phyloP scores from a whole-genome alignment of 2,329 filamentous ascomycete species.

The Penicillium sp. region DNA sequence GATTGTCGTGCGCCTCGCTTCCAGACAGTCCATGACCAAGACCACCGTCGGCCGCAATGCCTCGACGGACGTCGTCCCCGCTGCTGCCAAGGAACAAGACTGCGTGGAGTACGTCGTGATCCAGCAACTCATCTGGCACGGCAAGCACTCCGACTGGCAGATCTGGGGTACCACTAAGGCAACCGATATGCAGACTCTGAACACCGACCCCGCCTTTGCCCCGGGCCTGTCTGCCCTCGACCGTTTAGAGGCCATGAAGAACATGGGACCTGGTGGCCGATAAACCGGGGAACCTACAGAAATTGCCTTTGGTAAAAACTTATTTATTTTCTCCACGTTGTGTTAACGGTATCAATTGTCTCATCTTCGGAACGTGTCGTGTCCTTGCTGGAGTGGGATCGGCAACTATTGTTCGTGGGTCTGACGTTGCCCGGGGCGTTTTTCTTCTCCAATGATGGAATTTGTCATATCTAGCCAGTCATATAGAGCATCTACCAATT shows the following conservation, averaged over 20 bases:
- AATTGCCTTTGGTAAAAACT: not conserved
- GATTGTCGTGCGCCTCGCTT: slow-evolving; percentile 43
- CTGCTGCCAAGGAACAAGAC: slow-evolving; percentile 43
- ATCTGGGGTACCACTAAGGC: slow-evolving; percentile 53
- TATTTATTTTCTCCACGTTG: not conserved
- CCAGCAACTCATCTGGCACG: slow-evolving; percentile 47
- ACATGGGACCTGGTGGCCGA: slow-evolving; percentile 15
- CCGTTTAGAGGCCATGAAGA: slow-evolving; percentile 36
- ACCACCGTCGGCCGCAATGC: slow-evolving; percentile 1
- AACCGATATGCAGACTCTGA: slow-evolving; percentile 42
- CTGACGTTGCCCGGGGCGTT: not conserved
- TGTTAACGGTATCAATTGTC: slow-evolving; percentile 1
- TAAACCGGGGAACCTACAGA: not conserved
- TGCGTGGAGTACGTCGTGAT: slow-evolving; percentile 54
- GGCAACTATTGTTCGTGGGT: not conserved
- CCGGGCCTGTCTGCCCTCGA: slow-evolving; percentile 37
- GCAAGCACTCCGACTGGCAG: slow-evolving; percentile 49
- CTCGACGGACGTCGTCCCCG: slow-evolving; percentile 6
- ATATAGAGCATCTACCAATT: slow-evolving; percentile 16
- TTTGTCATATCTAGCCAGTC: slow-evolving; percentile 7
- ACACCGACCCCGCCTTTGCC: slow-evolving; percentile 38
- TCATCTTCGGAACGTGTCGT: not conserved
- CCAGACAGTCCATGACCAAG: slow-evolving; percentile 39
- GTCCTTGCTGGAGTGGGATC: not conserved
- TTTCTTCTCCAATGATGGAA: not conserved